A percentile compares a stretch with the other conserved stretches of the same genome.
These are phyloP conservation scores for Thraustochytrium striatum DNA, from an alignment of 352 stramenopile species.

Conservation along the genomic window DNA sequence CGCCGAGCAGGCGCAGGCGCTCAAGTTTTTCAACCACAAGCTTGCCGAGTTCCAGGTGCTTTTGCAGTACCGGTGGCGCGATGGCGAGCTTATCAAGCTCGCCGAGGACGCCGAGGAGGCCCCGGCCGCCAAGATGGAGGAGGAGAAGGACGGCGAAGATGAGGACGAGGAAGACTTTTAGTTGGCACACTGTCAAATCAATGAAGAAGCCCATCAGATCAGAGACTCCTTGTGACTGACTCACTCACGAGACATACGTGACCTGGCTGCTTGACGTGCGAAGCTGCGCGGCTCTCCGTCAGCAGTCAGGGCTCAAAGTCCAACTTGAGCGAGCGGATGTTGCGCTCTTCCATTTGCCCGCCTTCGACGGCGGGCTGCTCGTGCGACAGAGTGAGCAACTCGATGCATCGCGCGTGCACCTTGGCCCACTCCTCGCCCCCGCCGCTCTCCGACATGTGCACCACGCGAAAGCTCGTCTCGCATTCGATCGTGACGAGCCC, in stretches of 20 bases:
- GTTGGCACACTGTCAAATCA: too few relatives aligned
- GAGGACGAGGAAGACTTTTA: background rate
- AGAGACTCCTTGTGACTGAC: too few relatives aligned
- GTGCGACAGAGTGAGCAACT: background rate
- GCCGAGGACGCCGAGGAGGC: background rate
- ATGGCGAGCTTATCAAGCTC: constrained; percentile 36
- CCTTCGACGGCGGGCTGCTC: background rate
- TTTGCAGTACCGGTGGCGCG: constrained; percentile 26
- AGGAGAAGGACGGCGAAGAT: background rate
- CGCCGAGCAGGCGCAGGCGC: constrained; percentile 89
- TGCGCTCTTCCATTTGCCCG: constrained; percentile 2
- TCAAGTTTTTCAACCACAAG: constrained; percentile 57
- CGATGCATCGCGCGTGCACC: constrained; percentile 39
- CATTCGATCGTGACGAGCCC: constrained; percentile 39
- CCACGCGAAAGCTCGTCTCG: constrained; percentile 4
- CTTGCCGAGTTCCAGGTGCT: constrained; percentile 23
- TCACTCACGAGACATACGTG: too few relatives aligned
- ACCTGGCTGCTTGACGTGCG: background rate
- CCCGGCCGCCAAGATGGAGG: too few relatives aligned
- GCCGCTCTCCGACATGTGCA: background rate
- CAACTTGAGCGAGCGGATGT: constrained; percentile 6
- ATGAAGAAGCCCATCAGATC: too few relatives aligned
- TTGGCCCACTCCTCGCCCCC: constrained; percentile 17
- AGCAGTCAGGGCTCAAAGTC: constrained; percentile 2
- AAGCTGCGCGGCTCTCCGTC: too few relatives aligned